These are phyloP conservation scores for Orbilia javanica DNA, from an alignment of 2,329 filamentous ascomycete species.

Conservation along the genomic window DNA sequence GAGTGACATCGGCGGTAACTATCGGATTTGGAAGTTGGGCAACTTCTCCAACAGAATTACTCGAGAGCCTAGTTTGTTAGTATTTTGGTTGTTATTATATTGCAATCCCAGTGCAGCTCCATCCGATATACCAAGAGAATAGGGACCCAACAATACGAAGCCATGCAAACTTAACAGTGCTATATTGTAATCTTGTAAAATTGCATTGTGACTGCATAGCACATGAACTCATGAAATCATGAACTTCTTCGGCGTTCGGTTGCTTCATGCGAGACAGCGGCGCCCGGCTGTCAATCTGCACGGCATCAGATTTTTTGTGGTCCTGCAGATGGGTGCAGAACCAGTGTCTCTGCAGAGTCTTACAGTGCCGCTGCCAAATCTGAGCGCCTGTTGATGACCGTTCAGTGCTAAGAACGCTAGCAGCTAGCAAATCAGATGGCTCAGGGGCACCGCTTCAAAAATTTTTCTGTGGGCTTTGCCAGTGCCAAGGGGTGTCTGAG, in stretches of 20 bases:
- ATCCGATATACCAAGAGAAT: slow-evolving; percentile 5
- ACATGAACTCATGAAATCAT: background rate
- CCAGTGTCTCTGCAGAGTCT: slow-evolving; percentile 28
- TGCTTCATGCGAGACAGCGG: slow-evolving; percentile 14
- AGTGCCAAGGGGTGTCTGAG: slow-evolving; percentile 55
- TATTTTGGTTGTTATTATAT: slow-evolving; percentile 27
- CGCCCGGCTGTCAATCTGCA: slow-evolving; percentile 20
- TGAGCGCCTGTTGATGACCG: slow-evolving; percentile 51
- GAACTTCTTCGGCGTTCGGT: slow-evolving; percentile 1
- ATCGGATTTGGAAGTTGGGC: slow-evolving; percentile 51
- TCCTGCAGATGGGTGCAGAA: slow-evolving; percentile 24
- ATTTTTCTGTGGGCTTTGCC: slow-evolving; percentile 10
- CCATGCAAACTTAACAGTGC: background rate
- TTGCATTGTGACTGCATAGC: slow-evolving; percentile 24
- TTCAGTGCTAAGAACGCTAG: slow-evolving; percentile 26
- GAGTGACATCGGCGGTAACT: slow-evolving; percentile 31
- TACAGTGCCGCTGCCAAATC: slow-evolving; percentile 14
- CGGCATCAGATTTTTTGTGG: slow-evolving; percentile 7
- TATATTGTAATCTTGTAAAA: slow-evolving; percentile 29
- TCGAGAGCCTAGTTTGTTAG: slow-evolving; percentile 1
- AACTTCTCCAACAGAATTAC: slow-evolving; percentile 23
- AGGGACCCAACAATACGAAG: slow-evolving; percentile 18
- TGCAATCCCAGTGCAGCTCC: slow-evolving; percentile 2
- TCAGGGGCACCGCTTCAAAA: slow-evolving; percentile 44
- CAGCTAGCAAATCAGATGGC: slow-evolving; percentile 42